Base-by-base conservation (phyloP, 129 eudicot genomes). In the Flaveria trinervia region DNA sequence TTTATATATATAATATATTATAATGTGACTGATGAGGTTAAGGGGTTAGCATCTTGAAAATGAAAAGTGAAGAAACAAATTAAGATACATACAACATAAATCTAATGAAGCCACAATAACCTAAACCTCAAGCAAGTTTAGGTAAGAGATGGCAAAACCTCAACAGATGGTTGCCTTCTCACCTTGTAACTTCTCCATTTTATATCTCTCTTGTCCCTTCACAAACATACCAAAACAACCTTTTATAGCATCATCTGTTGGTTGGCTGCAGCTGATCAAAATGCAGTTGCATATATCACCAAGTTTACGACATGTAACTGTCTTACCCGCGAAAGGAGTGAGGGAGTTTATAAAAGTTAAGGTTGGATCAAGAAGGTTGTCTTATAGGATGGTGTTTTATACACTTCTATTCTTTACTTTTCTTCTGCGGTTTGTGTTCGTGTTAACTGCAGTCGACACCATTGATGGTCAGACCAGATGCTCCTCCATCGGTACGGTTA, bases 201-300 rank as follows among this genome's bases (percentile, higher is more conserved):
- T 80, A 80, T 80, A 44, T 68, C 73, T 52, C 65, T 41, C 33
- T n/a, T 49, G 36, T 66, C 75, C 48, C 67, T 39, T 75, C 79
- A 80, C 75, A 73, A 73, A 14, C 45, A 22, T 36, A 71, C 68
- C 54, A 79, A 54, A 65, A 44, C 69, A 56, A 17, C 79, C 69
- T 52, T 72, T 72, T 73, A 64, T 74, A 80, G 78, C 41, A 36
- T 36, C 41, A 36, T 36, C 41, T 36, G 41, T 36, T 36, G 6
- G 41, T 36, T 36, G 36, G 36, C 5, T 30, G 41, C 41, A 36
- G 3, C 33, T 10, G 52, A 71, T 48, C 46, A 82, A 44, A 80
- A 94, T 94, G 98, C 96, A 94, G 78, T 88, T 94, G 54, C 97
- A 91, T 44, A 91, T 94, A 82, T 94, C 98, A 7, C 97, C 98